These are phyloP conservation scores for Camellia oleifera DNA, from an alignment of 179 eudicot genomes.

Conservation along the genomic window DNA sequence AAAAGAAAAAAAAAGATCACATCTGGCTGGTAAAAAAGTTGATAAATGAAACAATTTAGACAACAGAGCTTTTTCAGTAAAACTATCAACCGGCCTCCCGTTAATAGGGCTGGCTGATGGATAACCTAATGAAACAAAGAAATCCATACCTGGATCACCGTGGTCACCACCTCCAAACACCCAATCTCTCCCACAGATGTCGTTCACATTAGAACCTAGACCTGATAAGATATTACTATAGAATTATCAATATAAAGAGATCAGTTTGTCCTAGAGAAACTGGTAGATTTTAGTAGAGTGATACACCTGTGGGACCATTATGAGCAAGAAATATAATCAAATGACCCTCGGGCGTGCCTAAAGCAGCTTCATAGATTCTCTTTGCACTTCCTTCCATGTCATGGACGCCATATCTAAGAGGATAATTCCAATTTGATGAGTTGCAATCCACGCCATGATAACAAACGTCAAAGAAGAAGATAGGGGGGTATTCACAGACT, in stretches of 20 bases:
- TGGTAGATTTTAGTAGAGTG: neutral
- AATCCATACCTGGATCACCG: slow-evolving; percentile 55
- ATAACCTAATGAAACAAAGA: slow-evolving; percentile 1
- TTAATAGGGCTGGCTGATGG: neutral
- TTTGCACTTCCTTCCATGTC: slow-evolving; percentile 79
- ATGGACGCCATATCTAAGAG: slow-evolving; percentile 61
- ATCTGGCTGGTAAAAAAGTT: neutral
- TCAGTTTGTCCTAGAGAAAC: neutral
- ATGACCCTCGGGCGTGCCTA: slow-evolving; percentile 58
- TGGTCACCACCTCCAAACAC: slow-evolving; percentile 25
- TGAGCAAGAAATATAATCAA: slow-evolving; percentile 78
- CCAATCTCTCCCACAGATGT: slow-evolving; percentile 32
- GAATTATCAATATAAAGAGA: neutral
- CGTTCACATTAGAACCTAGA: slow-evolving; percentile 28
- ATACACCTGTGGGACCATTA: slow-evolving; percentile 88
- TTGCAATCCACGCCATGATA: neutral
- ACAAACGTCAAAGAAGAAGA: neutral
- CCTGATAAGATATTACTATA: slow-evolving; percentile 41
- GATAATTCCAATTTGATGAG: slow-evolving; percentile 5
- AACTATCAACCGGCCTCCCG: neutral
- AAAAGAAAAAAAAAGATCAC: too few species aligned
- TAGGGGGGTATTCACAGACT: too few species aligned
- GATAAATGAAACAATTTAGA: neutral
- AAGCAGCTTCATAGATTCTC: slow-evolving; percentile 61
- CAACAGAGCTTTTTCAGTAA: neutral